These are phyloP conservation scores for Phytophthora parvispora DNA, from an alignment of 352 stramenopile genomes.

Conservation along the genomic window DNA sequence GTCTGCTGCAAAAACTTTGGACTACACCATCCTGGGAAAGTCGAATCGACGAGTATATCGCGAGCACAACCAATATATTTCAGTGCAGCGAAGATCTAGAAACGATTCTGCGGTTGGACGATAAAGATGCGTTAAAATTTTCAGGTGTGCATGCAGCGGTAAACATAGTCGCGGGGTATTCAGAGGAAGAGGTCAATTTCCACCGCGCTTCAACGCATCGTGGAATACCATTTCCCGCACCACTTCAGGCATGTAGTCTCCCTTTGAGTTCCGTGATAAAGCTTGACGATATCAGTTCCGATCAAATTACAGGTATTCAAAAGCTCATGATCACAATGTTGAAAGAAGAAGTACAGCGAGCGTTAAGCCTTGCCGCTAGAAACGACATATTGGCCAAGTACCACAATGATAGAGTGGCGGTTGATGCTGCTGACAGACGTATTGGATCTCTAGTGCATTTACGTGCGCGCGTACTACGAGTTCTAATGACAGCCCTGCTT, in stretches of 20 bases:
- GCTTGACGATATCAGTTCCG: slow-evolving; percentile 7
- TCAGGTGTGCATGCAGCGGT: slow-evolving; percentile 8
- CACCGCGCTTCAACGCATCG: slow-evolving; percentile 17
- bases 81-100: slow-evolving; percentile 1
- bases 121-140: neutral
- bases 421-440: slow-evolving; percentile 13
- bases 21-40: slow-evolving; percentile 19
- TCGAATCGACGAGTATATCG: slow-evolving; percentile 22
- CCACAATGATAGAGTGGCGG: slow-evolving; percentile 19
- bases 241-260: neutral
- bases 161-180: slow-evolving; percentile 27
- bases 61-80: neutral
- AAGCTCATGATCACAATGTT: slow-evolving; percentile 15
- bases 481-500: slow-evolving; percentile 28
- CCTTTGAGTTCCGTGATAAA: slow-evolving; percentile 25
- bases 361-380: slow-evolving; percentile 16
- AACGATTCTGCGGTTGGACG: slow-evolving; percentile 2
- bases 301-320: slow-evolving; percentile 17
- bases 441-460: slow-evolving; percentile 22
- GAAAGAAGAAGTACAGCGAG: slow-evolving; percentile 13
- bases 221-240: neutral
- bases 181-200: slow-evolving; percentile 29
- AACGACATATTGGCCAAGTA: slow-evolving; percentile 22
- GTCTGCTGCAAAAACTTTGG: slow-evolving; percentile 43
- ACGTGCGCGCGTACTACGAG: slow-evolving; percentile 31